Percentiles rank a stretch among this genome's conserved stretches.
These are phyloP conservation scores for Skeletonema menzelii DNA, from an alignment of 108 stramenopile species.

Conservation along the genomic window DNA sequence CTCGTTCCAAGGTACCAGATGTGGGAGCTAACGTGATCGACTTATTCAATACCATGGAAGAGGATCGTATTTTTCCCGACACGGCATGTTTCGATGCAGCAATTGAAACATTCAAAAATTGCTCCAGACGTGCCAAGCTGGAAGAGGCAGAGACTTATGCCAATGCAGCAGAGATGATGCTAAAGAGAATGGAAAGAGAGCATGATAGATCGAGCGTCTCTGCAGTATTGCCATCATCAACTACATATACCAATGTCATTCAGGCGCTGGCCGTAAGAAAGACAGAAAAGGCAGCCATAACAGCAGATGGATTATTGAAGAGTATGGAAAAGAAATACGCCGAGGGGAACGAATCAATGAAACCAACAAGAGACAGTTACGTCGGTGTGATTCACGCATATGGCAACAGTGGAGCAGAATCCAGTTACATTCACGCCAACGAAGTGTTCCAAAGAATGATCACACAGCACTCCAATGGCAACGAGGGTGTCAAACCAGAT, in stretches of 20 bases:
- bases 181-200: conserved; percentile 65
- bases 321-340: conserved; percentile 35
- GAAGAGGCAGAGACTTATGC: conserved; percentile 45
- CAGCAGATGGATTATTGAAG: conserved; percentile 31
- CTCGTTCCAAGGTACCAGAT: conserved; percentile 30
- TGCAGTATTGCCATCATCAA: conserved; percentile 46
- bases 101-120: conserved; percentile 67
- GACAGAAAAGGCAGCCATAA: conserved; percentile 31
- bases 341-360: conserved; percentile 41
- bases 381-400: conserved; percentile 44
- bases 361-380: conserved; percentile 44
- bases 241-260: conserved; percentile 73
- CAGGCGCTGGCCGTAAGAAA: conserved; percentile 58
- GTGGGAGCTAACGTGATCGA: conserved; percentile 48
- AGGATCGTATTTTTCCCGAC: conserved; percentile 63
- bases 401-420: conserved; percentile 24
- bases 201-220: conserved; percentile 61
- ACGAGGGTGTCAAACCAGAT: conserved; percentile 42
- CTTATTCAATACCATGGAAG: conserved; percentile 65
- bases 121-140: conserved; percentile 35
- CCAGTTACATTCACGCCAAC: conserved; percentile 24
- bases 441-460: conserved; percentile 53
- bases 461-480: conserved; percentile 30
- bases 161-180: conserved; percentile 49
- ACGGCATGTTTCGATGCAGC: conserved; percentile 69